Base-by-base conservation (phyloP, 2,329 filamentous ascomycete genomes). In the Cryphonectria radicalis region DNA sequence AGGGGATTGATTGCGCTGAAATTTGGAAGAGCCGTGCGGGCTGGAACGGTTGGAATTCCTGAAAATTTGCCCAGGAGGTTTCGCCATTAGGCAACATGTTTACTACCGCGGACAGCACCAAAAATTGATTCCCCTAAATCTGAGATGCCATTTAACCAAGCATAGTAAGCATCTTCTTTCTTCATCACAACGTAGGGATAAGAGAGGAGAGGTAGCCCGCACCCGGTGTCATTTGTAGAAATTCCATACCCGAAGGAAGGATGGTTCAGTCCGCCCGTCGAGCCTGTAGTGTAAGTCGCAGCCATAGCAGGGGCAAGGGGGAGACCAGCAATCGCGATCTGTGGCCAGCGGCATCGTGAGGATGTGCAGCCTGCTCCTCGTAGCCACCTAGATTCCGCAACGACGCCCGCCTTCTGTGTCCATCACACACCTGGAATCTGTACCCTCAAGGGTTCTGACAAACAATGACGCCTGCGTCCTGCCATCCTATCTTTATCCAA, bases 91-190 rank as follows among this genome's bases (percentile, higher is more conserved):
- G 40, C 28, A 59, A 28, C 65, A 63, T 63, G 28, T 17, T 28
- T 35, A 42, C 32, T 28, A 35, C 55, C 28, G 32, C 53, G 17
- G 57, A 68, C 19, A 68, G 25, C 66, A 68, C 32, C 25, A 55
- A 35, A 67, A 37, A 40, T 59, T 60, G 66, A 67, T 43, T 59
- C 50, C 55, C 50, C 65, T 6, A 13, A 13, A 22, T n/a, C 6
- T 65, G 63, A 46, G 22, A 19, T 22, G 8, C 42, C 13, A 65
- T n/a, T n/a, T 1, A 10, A 37, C n/a, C 3, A 50, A 50, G 46
- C 46, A 50, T 50, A 50, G n/a, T 17, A 10, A 22, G 22, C 10
- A n/a, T 50, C 10, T 17, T 17, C 42, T 17, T 17, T 43, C 42
- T 3, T 50, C 22, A 10, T n/a, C 46, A 4, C 19, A 50, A n/a